Percentiles rank a stretch among this genome's conserved stretches.
Conservation (phyloP, 768 basidiomycete genomes). For the Rhodotorula kratochvilovae region DNA sequence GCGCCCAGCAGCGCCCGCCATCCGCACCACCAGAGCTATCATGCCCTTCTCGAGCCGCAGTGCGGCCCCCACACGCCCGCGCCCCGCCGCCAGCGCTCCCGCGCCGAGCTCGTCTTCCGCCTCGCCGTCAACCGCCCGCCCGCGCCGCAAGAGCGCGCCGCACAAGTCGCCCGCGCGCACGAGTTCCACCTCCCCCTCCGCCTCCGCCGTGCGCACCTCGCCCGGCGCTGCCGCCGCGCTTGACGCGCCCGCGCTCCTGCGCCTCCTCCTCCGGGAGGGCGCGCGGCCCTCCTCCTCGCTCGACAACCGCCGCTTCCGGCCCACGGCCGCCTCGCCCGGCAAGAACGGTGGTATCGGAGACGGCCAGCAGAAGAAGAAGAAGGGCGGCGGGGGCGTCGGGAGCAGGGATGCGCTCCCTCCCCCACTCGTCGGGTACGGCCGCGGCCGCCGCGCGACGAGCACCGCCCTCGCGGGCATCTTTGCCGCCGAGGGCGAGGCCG, state of each 20-base stretch:
- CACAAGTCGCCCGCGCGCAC: background rate
- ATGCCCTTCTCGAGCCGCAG: background rate
- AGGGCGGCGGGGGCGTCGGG: background rate
- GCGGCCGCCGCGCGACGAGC: background rate
- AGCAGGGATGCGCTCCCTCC: background rate
- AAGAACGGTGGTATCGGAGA: background rate
- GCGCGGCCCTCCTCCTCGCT: background rate
- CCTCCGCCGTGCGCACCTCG: background rate
- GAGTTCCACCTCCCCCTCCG: background rate
- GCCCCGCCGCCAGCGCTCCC: background rate
- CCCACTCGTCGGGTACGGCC: background rate
- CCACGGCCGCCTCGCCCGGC: background rate
- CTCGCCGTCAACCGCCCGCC: background rate
- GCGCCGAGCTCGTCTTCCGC: background rate
- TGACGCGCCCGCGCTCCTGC: background rate
- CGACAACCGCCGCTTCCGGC: conserved; percentile 9
- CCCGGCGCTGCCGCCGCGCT: background rate
- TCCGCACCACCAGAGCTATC: background rate
- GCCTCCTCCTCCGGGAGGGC: background rate
- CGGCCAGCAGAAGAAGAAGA: background rate
- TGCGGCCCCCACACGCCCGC: background rate
- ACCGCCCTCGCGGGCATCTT: background rate
- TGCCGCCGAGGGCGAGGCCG: background rate
- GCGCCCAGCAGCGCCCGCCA: background rate
- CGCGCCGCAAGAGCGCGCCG: conserved; percentile 1